phyloP scores from a whole-genome alignment of 1,284 basidiomycete genomes.

The Volvariella volvacea region DNA sequence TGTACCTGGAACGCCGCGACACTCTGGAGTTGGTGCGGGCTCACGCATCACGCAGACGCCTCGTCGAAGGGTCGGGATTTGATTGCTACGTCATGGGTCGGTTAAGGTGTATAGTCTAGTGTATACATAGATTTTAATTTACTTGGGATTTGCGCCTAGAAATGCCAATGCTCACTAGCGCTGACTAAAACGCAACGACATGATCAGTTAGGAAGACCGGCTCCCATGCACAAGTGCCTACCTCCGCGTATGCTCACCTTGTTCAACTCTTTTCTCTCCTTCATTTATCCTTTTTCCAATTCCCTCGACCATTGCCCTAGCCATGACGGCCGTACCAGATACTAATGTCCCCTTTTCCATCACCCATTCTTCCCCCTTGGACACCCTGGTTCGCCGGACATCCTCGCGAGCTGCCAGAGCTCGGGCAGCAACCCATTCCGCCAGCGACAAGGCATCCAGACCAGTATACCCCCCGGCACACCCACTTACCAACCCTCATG shows the following conservation, averaged over 20 bases:
- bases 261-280: no score
- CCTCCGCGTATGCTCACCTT: no score
- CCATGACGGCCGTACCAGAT: not conserved
- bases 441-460: constrained; percentile 2
- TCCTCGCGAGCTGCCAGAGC: constrained; percentile 18
- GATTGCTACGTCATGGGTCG: constrained; percentile 5
- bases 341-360: not conserved
- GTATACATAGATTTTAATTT: not conserved
- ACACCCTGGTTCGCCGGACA: constrained; percentile 28
- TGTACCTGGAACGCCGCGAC: constrained; percentile 75
- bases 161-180: no score
- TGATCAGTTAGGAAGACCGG: no score
- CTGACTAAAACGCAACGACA: no score
- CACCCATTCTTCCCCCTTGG: constrained; percentile 23
- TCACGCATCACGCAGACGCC: constrained; percentile 59
- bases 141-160: no score
- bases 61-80: constrained; percentile 45
- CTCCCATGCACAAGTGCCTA: no score
- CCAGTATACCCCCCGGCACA: constrained; percentile 6
- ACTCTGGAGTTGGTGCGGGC: constrained; percentile 65
- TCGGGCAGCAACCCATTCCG: not conserved
- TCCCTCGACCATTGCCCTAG: not conserved
- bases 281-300: not conserved
- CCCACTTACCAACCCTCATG: constrained; percentile 8
- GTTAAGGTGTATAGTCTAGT: constrained; percentile 6